A percentile compares a stretch with the other conserved stretches of the same genome.
These are phyloP conservation scores for Rhizopogon vesiculosus DNA, from an alignment of 768 basidiomycete genomes.

Conservation along the genomic window DNA sequence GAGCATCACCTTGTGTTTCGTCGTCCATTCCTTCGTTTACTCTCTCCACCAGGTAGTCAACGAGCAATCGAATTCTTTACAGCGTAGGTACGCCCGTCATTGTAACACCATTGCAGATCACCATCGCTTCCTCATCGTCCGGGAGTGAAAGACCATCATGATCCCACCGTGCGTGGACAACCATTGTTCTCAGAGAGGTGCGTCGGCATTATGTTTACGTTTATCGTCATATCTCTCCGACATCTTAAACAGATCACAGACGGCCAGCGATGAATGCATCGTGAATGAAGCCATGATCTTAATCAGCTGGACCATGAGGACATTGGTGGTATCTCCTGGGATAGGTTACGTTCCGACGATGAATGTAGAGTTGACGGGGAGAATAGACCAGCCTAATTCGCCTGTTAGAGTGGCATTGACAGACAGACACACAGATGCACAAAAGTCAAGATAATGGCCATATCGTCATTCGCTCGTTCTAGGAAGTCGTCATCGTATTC, in stretches of 20 bases:
- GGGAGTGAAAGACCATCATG: background rate
- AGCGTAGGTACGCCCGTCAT: background rate
- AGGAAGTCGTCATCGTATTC: background rate
- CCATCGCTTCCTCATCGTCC: background rate
- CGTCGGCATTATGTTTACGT: background rate
- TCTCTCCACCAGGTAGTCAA: background rate
- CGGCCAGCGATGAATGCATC: background rate
- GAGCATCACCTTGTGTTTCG: background rate
- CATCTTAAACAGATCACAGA: background rate
- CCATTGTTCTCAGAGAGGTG: background rate
- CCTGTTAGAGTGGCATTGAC: background rate
- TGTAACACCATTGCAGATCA: background rate
- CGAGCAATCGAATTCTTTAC: background rate
- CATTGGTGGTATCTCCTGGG: background rate
- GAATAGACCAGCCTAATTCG: background rate
- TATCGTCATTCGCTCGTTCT: background rate
- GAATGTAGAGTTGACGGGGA: background rate
- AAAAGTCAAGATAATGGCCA: background rate
- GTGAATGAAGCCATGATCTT: background rate
- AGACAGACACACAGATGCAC: background rate
- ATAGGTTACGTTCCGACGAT: background rate
- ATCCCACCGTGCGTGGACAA: background rate
- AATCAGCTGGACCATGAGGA: background rate
- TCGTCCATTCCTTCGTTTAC: background rate
- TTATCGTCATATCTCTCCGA: background rate